Percentiles rank a stretch among this genome's conserved stretches.
Conservation (phyloP, 2,329 filamentous ascomycete genomes). For the Dothiorella sarmentorum region DNA sequence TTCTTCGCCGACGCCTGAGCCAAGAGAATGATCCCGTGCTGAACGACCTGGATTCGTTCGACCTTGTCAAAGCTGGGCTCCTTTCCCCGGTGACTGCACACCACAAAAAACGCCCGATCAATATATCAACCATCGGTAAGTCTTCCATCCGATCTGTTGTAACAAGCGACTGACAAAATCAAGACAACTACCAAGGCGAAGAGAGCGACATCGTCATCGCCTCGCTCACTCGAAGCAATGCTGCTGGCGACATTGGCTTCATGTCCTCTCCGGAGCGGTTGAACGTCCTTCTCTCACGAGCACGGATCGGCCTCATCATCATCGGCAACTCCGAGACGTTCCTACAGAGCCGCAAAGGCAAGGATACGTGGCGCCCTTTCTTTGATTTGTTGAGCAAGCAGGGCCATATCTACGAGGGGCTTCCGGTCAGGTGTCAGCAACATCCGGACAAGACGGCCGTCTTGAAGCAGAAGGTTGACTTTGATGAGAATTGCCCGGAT, state of each 20-base stretch:
- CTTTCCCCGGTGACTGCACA: constrained; percentile 53
- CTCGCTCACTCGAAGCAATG: constrained; percentile 66
- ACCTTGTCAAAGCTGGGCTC: constrained; percentile 61
- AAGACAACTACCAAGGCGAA: constrained; percentile 77
- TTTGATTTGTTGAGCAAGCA: constrained; percentile 54
- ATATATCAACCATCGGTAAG: constrained; percentile 68
- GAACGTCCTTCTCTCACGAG: constrained; percentile 68
- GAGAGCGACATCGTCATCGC: constrained; percentile 70
- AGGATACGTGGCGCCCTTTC: constrained; percentile 55
- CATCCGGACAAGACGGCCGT: constrained; percentile 46
- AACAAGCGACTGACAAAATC: constrained; percentile 5
- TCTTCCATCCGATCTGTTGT: not conserved
- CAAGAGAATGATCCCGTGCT: constrained; percentile 61
- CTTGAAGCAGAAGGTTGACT: constrained; percentile 53
- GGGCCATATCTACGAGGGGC: constrained; percentile 42
- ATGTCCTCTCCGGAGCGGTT: constrained; percentile 63
- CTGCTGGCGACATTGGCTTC: constrained; percentile 64
- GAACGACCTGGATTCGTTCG: constrained; percentile 64
- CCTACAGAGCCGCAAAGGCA: constrained; percentile 55
- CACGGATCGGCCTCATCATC: constrained; percentile 63
- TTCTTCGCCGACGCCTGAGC: constrained; percentile 53
- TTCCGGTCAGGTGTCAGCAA: constrained; percentile 35
- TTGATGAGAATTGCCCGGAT: constrained; percentile 61
- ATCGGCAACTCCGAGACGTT: constrained; percentile 70
- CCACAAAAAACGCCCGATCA: constrained; percentile 51